phyloP scores from a whole-genome alignment of 2,329 filamentous ascomycete genomes.

The Aspergillus pseudoviridinutans region DNA sequence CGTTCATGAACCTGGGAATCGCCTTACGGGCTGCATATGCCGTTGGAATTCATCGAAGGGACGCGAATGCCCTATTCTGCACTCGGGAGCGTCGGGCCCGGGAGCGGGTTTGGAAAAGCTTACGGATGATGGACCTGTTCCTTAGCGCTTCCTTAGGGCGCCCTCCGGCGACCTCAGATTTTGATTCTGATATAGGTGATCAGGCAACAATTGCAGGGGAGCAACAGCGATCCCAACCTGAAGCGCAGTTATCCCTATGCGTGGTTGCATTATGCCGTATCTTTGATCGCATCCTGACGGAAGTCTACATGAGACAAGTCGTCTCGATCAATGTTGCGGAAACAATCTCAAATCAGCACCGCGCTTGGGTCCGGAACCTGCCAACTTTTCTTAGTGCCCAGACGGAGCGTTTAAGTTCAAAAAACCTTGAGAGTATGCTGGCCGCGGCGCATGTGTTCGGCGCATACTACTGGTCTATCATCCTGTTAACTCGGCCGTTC shows the following conservation, averaged over 20 bases:
- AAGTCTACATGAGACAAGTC: conserved; percentile 43
- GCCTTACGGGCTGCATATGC: conserved; percentile 52
- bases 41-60: conserved; percentile 50
- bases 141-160: conserved; percentile 50
- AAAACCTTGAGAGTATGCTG: conserved; percentile 34
- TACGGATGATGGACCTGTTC: conserved; percentile 50
- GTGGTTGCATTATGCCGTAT: conserved; percentile 43
- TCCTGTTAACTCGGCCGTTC: conserved; percentile 52
- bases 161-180: conserved; percentile 52
- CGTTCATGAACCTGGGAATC: conserved; percentile 50
- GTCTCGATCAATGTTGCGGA: conserved; percentile 41
- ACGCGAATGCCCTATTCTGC: conserved; percentile 50
- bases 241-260: conserved; percentile 46
- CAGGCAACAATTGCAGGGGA: conserved; percentile 30
- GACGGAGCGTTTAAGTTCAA: conserved; percentile 40
- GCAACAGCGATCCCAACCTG: conserved; percentile 16
- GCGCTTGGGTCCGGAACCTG: conserved; percentile 38
- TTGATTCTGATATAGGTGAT: conserved; percentile 40
- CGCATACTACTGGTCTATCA: conserved; percentile 53
- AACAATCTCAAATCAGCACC: conserved; percentile 40
- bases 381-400: conserved; percentile 47
- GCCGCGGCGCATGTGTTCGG: conserved; percentile 49
- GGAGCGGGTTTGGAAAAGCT: conserved; percentile 51
- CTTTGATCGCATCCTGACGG: conserved; percentile 40
- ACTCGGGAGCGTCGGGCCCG: conserved; percentile 38